Evolutionary conservation across 192 early-diverging fungal species (phyloP).

Genomic region (Umbelopsis ramanniana): DNA sequence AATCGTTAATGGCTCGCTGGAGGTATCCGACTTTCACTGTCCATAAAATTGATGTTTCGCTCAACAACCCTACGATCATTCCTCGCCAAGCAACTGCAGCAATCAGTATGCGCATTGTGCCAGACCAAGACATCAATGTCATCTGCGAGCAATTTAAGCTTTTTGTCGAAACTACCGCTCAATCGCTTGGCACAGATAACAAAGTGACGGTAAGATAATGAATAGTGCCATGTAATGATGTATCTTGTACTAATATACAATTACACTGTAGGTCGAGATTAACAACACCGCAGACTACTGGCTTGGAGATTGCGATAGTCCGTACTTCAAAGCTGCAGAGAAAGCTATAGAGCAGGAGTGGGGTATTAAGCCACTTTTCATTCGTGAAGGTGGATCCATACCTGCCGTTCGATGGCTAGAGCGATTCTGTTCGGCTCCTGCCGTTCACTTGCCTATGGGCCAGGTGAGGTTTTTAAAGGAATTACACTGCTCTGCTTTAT

Average conservation of each 20-base stretch:
- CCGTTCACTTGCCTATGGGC: conserved; percentile 80
- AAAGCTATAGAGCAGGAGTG: conserved; percentile 65
- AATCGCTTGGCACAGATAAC: conserved; percentile 50
- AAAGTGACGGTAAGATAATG: conserved; percentile 42
- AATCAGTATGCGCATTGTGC: conserved; percentile 78
- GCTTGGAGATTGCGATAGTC: conserved; percentile 69
- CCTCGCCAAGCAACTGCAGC: conserved; percentile 67
- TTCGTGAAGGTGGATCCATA: conserved; percentile 81
- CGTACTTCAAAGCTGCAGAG: conserved; percentile 72
- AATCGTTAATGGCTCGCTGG: conserved; percentile 75
- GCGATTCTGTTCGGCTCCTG: conserved; percentile 61
- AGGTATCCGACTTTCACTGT: conserved; percentile 73
- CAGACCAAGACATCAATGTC: conserved; percentile 69
- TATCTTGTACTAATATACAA: conserved; percentile 21
- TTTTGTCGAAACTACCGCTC: conserved; percentile 58
- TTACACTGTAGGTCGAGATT: conserved; percentile 59
- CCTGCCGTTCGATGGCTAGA: conserved; percentile 78
- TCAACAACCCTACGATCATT: conserved; percentile 72
- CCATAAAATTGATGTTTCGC: conserved; percentile 78
- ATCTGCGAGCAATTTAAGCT: conserved; percentile 61
- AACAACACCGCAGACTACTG: conserved; percentile 73
- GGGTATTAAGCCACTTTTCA: conserved; percentile 68
- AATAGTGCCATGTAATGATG: background rate
- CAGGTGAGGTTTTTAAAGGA: conserved; percentile 41
- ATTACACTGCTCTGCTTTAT: no score